Conservation (phyloP, 495 filamentous ascomycete genomes). For the Aspergillus kassunensis region DNA sequence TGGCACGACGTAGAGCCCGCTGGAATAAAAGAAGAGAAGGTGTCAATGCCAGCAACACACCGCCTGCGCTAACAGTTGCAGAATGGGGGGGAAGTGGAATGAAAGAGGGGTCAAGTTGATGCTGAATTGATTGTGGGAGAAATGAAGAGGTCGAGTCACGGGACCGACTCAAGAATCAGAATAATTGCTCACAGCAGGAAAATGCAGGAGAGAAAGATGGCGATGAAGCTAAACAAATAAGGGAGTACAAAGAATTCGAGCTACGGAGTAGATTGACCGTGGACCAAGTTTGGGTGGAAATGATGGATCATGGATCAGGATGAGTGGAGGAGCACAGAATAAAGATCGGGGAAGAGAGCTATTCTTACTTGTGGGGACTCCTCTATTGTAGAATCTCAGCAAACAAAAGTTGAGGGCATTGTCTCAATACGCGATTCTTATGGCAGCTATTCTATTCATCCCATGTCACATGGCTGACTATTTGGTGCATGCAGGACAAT, state of each 20-base stretch:
- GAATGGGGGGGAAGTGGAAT: slow-evolving; percentile 6
- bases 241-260: neutral
- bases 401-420: too few relatives aligned
- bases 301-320: neutral
- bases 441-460: too few relatives aligned
- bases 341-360: neutral
- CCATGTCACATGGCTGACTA: too few relatives aligned
- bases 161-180: slow-evolving; percentile 10
- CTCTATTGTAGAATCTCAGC: too few relatives aligned
- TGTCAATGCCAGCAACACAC: slow-evolving; percentile 36
- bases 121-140: slow-evolving; percentile 9
- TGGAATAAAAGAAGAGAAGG: slow-evolving; percentile 16
- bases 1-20: slow-evolving; percentile 36
- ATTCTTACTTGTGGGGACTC: neutral
- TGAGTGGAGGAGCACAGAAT: neutral
- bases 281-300: slow-evolving; percentile 1
- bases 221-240: slow-evolving; percentile 2
- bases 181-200: neutral
- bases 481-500: too few relatives aligned
- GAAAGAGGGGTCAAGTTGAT: slow-evolving; percentile 16
- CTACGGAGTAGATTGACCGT: neutral
- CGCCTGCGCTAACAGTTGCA: slow-evolving; percentile 32
- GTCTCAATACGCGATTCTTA: too few relatives aligned
- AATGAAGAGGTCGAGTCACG: slow-evolving; percentile 18
- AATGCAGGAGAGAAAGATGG: neutral